phyloP scores from a whole-genome alignment of 1,284 basidiomycete genomes.

The Fistulina hepatica region DNA sequence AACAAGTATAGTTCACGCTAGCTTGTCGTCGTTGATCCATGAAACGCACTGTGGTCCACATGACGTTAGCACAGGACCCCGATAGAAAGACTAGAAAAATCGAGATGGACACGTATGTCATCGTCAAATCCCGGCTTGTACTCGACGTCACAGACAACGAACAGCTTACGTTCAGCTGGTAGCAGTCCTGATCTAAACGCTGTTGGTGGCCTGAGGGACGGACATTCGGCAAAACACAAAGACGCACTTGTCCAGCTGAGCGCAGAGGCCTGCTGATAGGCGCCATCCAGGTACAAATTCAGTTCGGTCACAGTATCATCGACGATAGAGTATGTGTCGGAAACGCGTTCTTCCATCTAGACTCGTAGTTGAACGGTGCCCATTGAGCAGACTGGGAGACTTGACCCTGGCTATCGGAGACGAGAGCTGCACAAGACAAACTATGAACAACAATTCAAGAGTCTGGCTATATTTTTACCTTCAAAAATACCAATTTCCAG shows the following conservation, averaged over 20 bases:
- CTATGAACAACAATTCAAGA: neutral
- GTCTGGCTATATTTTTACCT: no score
- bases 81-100: no score
- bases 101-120: neutral
- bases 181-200: conserved; percentile 34
- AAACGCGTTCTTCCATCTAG: conserved; percentile 7
- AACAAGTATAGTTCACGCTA: conserved; percentile 65
- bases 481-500: conserved; percentile 20
- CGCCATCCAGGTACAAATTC: conserved; percentile 40
- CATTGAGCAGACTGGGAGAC: conserved; percentile 1
- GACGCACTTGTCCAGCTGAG: conserved; percentile 30
- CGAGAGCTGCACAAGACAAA: neutral
- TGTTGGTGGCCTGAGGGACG: no score
- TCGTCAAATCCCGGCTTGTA: conserved; percentile 30
- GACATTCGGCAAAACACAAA: conserved; percentile 21
- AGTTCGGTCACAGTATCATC: conserved; percentile 19
- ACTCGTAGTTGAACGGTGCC: conserved; percentile 8
- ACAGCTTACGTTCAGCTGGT: conserved; percentile 35
- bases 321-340: conserved; percentile 7
- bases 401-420: neutral
- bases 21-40: conserved; percentile 62
- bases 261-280: conserved; percentile 40
- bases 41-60: conserved; percentile 54
- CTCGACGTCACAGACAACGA: conserved; percentile 24
- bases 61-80: conserved; percentile 29